Evolutionary conservation across 352 stramenopile species (phyloP), one percentile per base, ranked within the genome.

Genomic region (Globisporangium heterothallicum): DNA sequence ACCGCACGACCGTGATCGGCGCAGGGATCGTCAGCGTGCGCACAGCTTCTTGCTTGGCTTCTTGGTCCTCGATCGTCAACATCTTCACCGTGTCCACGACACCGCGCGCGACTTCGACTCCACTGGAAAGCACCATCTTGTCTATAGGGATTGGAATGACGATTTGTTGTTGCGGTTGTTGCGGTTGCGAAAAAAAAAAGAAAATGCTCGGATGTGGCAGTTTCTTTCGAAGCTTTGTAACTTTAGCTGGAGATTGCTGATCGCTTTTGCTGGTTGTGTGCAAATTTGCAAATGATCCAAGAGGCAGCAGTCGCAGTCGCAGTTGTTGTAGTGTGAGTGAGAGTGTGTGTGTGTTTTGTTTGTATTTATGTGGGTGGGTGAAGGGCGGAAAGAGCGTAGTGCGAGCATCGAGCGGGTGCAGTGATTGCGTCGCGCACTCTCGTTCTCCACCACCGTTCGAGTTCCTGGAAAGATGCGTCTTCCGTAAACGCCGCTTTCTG

Each of bases 111-210:
- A 85, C 59, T 35, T 86, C 68, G 34, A 83, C 62, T 27, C 66
- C 76, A 35, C 62, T 77, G 44, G 64, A 64, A 52, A 86, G 69
- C 21, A 77, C 67, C 74, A 82, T 84, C 22, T 34, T 41, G 24
- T 1, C 41, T 50, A 21, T 47, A 1, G 27, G 18, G 24, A 52
- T 58, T 16, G 38, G 42, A 8, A 22, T 52, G 10, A n/a, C n/a
- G n/a, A n/a, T n/a, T n/a, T n/a, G n/a, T n/a, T n/a, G n/a, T n/a
- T n/a, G n/a, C n/a, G n/a, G 41, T 25, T 43, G 26, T 32, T 55
- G 42, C 18, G 29, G 77, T 66, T 0, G 74, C 86, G 45, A 96
- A n/a, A n/a, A n/a, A n/a, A n/a, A n/a, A 18, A 38, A 18, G 14
- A n/a, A 38, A 38, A 1, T 38, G 32, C 32, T 38, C n/a, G n/a